phyloP scores from a whole-genome alignment of 75 land plant genomes.

The Isoetes taiwanensis region DNA sequence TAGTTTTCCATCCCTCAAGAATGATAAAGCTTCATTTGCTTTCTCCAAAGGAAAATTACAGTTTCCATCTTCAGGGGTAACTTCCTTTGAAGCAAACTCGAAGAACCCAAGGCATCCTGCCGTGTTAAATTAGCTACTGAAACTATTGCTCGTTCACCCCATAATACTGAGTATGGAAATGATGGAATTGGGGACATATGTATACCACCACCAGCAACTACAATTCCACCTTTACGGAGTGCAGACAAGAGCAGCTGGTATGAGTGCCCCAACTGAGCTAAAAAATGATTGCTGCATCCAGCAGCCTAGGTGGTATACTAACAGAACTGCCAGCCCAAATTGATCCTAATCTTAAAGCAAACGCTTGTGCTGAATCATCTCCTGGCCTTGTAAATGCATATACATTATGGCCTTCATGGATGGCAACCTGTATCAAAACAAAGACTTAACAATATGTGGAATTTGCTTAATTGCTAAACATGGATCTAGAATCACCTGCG shows the following conservation, averaged over 20 bases:
- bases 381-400: conserved; percentile 15
- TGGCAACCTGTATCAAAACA: conserved; percentile 22
- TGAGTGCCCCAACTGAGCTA: conserved; percentile 11
- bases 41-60: conserved; percentile 12
- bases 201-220: conserved; percentile 17
- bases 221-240: conserved; percentile 11
- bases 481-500: neutral
- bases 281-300: conserved; percentile 16
- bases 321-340: conserved; percentile 12
- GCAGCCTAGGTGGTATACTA: conserved; percentile 6
- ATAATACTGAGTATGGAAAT: conserved; percentile 15
- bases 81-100: conserved; percentile 14
- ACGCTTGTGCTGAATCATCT: conserved; percentile 14
- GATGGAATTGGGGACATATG: conserved; percentile 18
- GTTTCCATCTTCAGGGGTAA: conserved; percentile 11
- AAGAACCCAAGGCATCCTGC: conserved; percentile 20
- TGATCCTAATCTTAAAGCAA: conserved; percentile 14
- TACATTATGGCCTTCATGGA: conserved; percentile 16
- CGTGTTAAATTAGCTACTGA: conserved; percentile 19
- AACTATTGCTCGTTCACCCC: conserved; percentile 16
- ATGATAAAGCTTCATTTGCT: conserved; percentile 15
- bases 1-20: conserved; percentile 9
- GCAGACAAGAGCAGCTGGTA: conserved; percentile 11
- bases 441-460: neutral
- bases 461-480: neutral